Percentiles rank a stretch among this genome's conserved stretches.
phyloP scores from a whole-genome alignment of 192 early-diverging fungal species.

The Spizellomyces sp. region DNA sequence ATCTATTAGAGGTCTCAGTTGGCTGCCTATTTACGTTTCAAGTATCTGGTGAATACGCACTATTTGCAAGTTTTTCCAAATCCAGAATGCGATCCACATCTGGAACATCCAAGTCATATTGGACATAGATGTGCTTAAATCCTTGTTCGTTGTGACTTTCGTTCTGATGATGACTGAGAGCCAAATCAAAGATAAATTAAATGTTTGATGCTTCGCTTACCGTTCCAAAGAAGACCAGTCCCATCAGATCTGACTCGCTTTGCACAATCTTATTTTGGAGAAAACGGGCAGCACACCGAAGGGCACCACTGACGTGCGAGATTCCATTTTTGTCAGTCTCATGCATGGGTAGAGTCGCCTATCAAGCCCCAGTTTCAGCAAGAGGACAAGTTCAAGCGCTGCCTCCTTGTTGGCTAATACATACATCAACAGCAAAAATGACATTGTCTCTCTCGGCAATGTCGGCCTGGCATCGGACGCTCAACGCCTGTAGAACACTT shows the following conservation, averaged over 20 bases:
- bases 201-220: not conserved
- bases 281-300: slow-evolving; percentile 29
- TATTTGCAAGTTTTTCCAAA: slow-evolving; percentile 54
- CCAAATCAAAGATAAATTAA: not conserved
- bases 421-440: slow-evolving; percentile 33
- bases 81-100: slow-evolving; percentile 63
- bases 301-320: slow-evolving; percentile 25
- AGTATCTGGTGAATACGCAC: slow-evolving; percentile 31
- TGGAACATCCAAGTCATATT: slow-evolving; percentile 63
- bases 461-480: not conserved
- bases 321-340: slow-evolving; percentile 14
- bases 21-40: not conserved
- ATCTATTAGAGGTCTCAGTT: slow-evolving; percentile 11
- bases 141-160: slow-evolving; percentile 53
- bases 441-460: slow-evolving; percentile 24
- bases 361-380: slow-evolving; percentile 12
- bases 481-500: not conserved
- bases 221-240: slow-evolving; percentile 43
- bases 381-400: not conserved
- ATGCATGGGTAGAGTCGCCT: slow-evolving; percentile 41
- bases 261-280: slow-evolving; percentile 38
- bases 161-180: not conserved
- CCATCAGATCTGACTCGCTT: slow-evolving; percentile 34
- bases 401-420: not conserved
- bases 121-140: slow-evolving; percentile 60